Percentiles rank a stretch among this genome's conserved stretches.
phyloP scores from a whole-genome alignment of 2,329 filamentous ascomycete genomes.

The Aschersonia sp. region DNA sequence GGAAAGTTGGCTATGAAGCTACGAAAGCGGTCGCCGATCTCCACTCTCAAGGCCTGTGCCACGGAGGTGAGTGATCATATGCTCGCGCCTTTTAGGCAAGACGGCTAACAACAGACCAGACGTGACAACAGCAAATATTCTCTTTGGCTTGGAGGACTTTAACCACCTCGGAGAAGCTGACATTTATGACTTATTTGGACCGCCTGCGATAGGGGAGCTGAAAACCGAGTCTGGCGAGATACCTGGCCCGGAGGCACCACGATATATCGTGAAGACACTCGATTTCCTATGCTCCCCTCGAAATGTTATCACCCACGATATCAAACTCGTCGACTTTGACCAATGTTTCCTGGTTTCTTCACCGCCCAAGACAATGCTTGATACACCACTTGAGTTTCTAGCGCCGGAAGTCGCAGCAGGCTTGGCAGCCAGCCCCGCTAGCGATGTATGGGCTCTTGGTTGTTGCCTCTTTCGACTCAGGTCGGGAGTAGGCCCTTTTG shows the following conservation, averaged over 20 bases:
- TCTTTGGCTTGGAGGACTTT: constrained; percentile 5
- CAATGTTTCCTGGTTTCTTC: constrained; percentile 7
- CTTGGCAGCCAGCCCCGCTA: constrained; percentile 4
- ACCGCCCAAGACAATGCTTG: constrained; percentile 7
- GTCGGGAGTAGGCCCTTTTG: neutral
- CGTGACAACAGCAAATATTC: constrained; percentile 7
- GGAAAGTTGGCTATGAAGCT: constrained; percentile 4
- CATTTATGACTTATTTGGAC: constrained; percentile 5
- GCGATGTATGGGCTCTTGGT: neutral
- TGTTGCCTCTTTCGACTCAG: neutral
- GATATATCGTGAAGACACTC: constrained; percentile 9
- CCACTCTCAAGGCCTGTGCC: constrained; percentile 10
- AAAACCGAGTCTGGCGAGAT: constrained; percentile 7
- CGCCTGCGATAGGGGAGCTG: constrained; percentile 3
- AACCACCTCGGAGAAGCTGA: constrained; percentile 3
- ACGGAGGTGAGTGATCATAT: constrained; percentile 9
- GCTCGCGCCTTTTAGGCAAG: constrained; percentile 5
- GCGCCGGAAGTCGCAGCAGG: constrained; percentile 10
- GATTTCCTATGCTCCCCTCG: constrained; percentile 7
- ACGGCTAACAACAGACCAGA: neutral
- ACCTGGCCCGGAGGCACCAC: constrained; percentile 8
- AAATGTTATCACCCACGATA: constrained; percentile 7
- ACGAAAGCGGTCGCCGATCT: constrained; percentile 8
- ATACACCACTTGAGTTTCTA: constrained; percentile 9
- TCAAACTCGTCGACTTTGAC: constrained; percentile 10